phyloP scores from a whole-genome alignment of 805 yeast species.

The Saccharomycopsis selenospora region DNA sequence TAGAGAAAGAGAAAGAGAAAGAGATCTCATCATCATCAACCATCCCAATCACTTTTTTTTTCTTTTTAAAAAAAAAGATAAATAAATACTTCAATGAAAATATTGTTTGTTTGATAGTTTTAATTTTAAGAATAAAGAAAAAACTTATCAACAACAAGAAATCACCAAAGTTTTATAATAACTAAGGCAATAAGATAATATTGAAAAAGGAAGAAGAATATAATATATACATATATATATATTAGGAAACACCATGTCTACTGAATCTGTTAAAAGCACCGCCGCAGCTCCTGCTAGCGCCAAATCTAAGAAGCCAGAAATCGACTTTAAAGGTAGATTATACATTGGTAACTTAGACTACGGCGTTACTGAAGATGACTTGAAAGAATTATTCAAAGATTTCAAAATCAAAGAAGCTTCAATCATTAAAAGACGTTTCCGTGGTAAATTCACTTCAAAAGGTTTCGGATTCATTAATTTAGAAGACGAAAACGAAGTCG shows the following conservation, averaged over 20 bases:
- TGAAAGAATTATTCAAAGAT: constrained; percentile 43
- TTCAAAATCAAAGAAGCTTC: constrained; percentile 41
- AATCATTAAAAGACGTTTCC: constrained; percentile 38
- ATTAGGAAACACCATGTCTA: background rate
- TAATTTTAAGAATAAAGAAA: no score
- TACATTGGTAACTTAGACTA: constrained; percentile 62
- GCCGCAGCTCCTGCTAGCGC: background rate
- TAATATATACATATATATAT: no score
- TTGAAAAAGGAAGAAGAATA: no score
- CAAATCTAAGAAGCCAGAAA: background rate
- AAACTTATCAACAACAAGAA: no score
- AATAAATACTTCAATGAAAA: no score
- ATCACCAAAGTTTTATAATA: no score
- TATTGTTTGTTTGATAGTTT: no score
- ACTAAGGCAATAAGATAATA: no score
- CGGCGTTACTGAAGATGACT: constrained; percentile 47
- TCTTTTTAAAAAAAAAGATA: no score
- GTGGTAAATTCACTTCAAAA: constrained; percentile 28
- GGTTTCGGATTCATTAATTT: constrained; percentile 60
- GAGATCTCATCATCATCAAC: no score
- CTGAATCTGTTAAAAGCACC: background rate
- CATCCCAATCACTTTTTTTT: no score
- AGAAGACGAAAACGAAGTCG: constrained; percentile 35
- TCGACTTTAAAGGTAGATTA: constrained; percentile 39
- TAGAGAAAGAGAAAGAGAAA: no score